Conservation (phyloP, 768 basidiomycete species). For the Pulveroboletus ravenelii region DNA sequence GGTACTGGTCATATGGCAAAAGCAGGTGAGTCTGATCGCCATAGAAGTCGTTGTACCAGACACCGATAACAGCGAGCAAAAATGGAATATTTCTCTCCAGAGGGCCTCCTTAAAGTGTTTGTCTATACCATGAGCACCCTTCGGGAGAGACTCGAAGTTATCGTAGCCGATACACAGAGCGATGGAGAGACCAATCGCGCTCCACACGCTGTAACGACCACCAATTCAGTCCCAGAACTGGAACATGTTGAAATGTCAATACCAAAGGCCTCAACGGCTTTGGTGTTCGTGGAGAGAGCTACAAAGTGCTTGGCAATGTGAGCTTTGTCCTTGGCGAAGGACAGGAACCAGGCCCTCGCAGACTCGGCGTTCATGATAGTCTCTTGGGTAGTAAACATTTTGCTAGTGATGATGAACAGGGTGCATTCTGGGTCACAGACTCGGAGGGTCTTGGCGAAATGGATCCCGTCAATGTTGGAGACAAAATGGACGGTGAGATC, state of each 20-base stretch:
- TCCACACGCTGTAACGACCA: conserved; percentile 97
- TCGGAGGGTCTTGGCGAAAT: conserved; percentile 83
- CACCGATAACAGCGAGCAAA: conserved; percentile 82
- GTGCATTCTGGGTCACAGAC: conserved; percentile 87
- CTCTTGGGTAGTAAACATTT: conserved; percentile 99
- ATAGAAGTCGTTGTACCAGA: conserved; percentile 99
- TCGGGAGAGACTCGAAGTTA: conserved; percentile 84
- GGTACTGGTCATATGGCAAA: conserved; percentile 97
- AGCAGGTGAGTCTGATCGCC: conserved; percentile 92
- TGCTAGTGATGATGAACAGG: conserved; percentile 96
- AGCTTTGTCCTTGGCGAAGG: conserved; percentile 73
- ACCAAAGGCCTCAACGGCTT: conserved; percentile 89
- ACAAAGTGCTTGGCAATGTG: conserved; percentile 99
- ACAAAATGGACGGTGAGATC: conserved; percentile 87
- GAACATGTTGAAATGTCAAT: conserved; percentile 96
- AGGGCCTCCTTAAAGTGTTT: conserved; percentile 90
- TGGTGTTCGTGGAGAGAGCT: conserved; percentile 93
- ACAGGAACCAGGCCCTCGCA: conserved; percentile 92
- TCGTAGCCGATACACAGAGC: conserved; percentile 90
- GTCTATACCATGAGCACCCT: conserved; percentile 97
- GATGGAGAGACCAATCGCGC: conserved; percentile 94
- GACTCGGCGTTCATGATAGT: conserved; percentile 98
- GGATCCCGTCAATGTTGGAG: conserved; percentile 97
- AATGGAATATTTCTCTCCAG: conserved; percentile 91
- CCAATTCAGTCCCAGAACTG: conserved; percentile 99